Base-by-base conservation (phyloP, 164 flowering plant species). In the Santalum album region DNA sequence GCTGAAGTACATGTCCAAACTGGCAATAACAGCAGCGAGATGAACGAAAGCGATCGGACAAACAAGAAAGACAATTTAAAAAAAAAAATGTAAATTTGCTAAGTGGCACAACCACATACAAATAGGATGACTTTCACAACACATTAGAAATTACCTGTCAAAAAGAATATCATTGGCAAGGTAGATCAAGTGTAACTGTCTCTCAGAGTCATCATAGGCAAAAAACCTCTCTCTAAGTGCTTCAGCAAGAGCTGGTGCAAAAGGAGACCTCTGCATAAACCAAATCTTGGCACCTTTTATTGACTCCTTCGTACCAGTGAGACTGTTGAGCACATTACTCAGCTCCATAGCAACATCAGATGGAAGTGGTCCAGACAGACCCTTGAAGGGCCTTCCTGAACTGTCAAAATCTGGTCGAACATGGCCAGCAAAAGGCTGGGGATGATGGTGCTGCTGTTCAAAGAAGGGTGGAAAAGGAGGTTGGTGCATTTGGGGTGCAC, bases 81-180 rank as follows among this genome's bases (percentile, higher is more conserved):
- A n/a, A n/a, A n/a, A n/a, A n/a, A n/a, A n/a, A n/a, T n/a, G n/a
- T n/a, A n/a, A n/a, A n/a, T n/a, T n/a, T n/a, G n/a, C n/a, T n/a
- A n/a, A n/a, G n/a, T n/a, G n/a, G n/a, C n/a, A n/a, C n/a, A n/a
- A n/a, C n/a, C n/a, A n/a, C n/a, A n/a, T n/a, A n/a, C n/a, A n/a
- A n/a, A n/a, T n/a, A n/a, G n/a, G n/a, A n/a, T n/a, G n/a, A n/a
- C n/a, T n/a, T n/a, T n/a, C n/a, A n/a, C n/a, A n/a, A n/a, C n/a
- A n/a, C n/a, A n/a, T n/a, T n/a, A n/a, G 20, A 11, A 44, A 52
- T 17, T 58, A 92, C 99, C 99, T 85, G 77, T 92, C 96, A 62
- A 92, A 92, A 47, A 92, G 88, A 66, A 92, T 92, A 74, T 92
- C 99, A 71, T 92, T 92, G 63, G 87, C 96, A 43, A 92, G 84